These are phyloP conservation scores for Solanum peruvianum DNA, from an alignment of 257 asterid genomes.

Conservation along the genomic window DNA sequence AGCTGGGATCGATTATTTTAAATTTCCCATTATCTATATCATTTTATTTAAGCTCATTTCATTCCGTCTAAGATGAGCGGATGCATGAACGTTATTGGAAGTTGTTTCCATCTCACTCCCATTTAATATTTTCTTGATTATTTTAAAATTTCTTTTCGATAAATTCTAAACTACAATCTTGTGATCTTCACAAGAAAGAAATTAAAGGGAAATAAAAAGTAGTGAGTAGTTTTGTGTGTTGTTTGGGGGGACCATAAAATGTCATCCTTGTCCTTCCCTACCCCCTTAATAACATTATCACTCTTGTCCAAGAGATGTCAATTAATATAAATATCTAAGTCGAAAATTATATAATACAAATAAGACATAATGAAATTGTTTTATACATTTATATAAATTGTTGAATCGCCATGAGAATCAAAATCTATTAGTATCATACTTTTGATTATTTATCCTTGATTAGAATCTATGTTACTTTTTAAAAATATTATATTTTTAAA, in stretches of 20 bases:
- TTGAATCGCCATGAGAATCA: not conserved
- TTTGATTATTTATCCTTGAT: not conserved
- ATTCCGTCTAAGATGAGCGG: not conserved
- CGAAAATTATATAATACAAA: not conserved
- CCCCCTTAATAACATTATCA: not conserved
- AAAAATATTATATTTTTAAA: no score
- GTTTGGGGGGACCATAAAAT: not conserved
- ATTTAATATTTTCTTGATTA: not conserved
- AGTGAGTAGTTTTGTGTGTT: not conserved
- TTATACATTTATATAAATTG: not conserved
- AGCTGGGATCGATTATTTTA: accelerated
- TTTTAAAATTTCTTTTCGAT: not conserved
- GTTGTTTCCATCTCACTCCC: not conserved
- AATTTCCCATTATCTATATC: not conserved
- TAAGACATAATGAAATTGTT: no score
- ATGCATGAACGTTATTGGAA: not conserved
- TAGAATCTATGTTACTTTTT: not conserved
- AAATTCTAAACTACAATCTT: not conserved
- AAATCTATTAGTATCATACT: not conserved
- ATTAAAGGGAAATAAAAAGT: not conserved
- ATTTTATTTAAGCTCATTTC: not conserved
- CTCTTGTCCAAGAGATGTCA: not conserved
- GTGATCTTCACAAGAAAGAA: not conserved
- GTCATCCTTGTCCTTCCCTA: not conserved
- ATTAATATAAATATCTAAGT: not conserved